Conservation (phyloP, 2,329 filamentous ascomycete species). For the Massarina eburnea region DNA sequence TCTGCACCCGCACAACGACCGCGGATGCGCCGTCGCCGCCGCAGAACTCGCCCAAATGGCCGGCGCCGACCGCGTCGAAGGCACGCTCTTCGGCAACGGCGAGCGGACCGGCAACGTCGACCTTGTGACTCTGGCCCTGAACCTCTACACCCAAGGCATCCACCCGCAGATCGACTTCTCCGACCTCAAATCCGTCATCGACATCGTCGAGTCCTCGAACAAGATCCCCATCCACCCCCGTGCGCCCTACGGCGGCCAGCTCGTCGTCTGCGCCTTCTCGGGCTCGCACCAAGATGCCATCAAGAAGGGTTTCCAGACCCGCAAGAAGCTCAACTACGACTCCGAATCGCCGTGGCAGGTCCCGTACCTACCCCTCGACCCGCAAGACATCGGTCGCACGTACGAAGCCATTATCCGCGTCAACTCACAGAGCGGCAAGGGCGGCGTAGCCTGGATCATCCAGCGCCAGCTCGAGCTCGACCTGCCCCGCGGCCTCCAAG, state of each 20-base stretch:
- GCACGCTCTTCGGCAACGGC: constrained; percentile 91
- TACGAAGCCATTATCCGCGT: constrained; percentile 98
- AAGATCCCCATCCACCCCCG: constrained; percentile 92
- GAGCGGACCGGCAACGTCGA: constrained; percentile 96
- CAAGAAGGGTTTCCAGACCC: constrained; percentile 79
- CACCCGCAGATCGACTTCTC: constrained; percentile 87
- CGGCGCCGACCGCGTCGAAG: constrained; percentile 90
- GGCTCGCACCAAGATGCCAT: constrained; percentile 95
- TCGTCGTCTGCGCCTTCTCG: constrained; percentile 91
- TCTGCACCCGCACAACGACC: constrained; percentile 92
- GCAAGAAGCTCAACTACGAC: constrained; percentile 61
- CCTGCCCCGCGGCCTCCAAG: constrained; percentile 85
- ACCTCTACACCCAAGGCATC: constrained; percentile 92
- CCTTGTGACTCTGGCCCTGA: constrained; percentile 86
- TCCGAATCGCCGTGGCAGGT: constrained; percentile 76
- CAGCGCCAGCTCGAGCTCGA: constrained; percentile 86
- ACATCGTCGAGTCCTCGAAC: constrained; percentile 86
- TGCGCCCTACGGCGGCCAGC: constrained; percentile 85
- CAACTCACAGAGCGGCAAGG: constrained; percentile 95
- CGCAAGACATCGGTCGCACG: constrained; percentile 89
- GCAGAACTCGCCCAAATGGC: constrained; percentile 96
- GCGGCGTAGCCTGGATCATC: constrained; percentile 92
- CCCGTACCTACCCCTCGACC: constrained; percentile 91
- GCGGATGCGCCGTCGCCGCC: constrained; percentile 85
- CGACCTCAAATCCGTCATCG: constrained; percentile 81